Evolutionary conservation across 2,329 filamentous ascomycete species (phyloP), one percentile per base, ranked within the genome.

Genomic region (Thelonectria discophora): DNA sequence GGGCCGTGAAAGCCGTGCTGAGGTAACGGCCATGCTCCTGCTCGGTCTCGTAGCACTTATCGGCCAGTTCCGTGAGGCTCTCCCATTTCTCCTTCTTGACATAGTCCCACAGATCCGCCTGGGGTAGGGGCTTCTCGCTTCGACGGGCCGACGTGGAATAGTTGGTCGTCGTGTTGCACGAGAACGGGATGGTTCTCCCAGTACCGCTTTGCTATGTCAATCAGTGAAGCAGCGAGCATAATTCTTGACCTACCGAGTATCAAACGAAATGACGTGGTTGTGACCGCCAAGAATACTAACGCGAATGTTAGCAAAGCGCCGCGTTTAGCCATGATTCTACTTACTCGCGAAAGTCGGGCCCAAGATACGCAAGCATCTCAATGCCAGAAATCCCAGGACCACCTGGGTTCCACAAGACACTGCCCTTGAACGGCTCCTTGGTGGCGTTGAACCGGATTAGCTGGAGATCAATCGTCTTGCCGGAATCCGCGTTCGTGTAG

Each of bases 321-420:
- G 24, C 12, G 15, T 52, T 10, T 24, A 18, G 18, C n/a, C 8
- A 7, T n/a, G 3, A 15, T 15, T 30, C 18, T 5, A 56, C 62
- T 21, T 60, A 58, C 58, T 65, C 37, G 39, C 48, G 50, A 34
- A 56, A 32, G 3, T 20, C 17, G 1, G 42, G 18, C 2, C 53
- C 60, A 30, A 15, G 8, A 8, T 1, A 15, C 4, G 51, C 21
- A 2, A 65, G 8, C 3, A 9, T 6, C 5, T 69, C 65, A 3
- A 68, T 32, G 1, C 64, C 65, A 2, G 60, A 61, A 1, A 24
- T 40, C 1, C 76, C 77, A 1, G 78, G 78, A 0, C 77, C 77
- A 8, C 78, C 78, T 20, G 77, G 77, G 63, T 81, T 79, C 52
- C 77, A 69, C 3, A 80, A 60, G 39, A 81, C 76, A 45, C 73